Percentiles rank a stretch among this genome's conserved stretches.
Conservation (phyloP, 345 rosid genomes). For the Rubroshorea leprosula region DNA sequence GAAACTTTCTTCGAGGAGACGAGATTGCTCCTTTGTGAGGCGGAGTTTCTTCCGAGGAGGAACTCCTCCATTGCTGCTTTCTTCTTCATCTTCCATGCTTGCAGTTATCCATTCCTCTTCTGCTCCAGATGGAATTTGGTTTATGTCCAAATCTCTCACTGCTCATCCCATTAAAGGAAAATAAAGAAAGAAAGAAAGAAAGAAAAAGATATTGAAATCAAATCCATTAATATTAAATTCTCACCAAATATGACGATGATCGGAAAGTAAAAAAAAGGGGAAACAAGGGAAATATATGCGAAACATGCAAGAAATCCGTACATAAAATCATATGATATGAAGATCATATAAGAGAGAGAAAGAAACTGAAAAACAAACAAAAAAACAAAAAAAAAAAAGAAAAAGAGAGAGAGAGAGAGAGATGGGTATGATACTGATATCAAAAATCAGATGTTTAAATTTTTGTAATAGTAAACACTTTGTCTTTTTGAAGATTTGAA, state of each 20-base stretch:
- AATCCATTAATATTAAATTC: slow-evolving; percentile 1
- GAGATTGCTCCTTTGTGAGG: slow-evolving; percentile 83
- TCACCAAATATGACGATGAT: background rate
- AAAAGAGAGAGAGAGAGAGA: no score
- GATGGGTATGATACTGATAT: no score
- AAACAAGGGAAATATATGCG: background rate
- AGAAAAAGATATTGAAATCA: background rate
- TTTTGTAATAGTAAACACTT: no score
- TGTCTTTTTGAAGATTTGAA: no score
- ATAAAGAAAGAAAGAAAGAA: background rate
- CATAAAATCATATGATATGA: no score
- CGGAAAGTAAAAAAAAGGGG: background rate
- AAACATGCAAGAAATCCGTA: slow-evolving; percentile 11
- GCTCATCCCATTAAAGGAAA: slow-evolving; percentile 12
- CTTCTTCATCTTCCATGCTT: slow-evolving; percentile 48
- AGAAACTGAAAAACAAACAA: no score
- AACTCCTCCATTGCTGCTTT: slow-evolving; percentile 39
- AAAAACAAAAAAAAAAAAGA: no score
- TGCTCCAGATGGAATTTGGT: slow-evolving; percentile 45
- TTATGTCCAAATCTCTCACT: slow-evolving; percentile 64
- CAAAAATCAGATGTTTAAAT: no score
- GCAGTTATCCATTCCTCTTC: slow-evolving; percentile 43
- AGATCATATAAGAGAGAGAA: no score
- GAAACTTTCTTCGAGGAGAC: slow-evolving; percentile 95
- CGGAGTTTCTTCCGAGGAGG: slow-evolving; percentile 93